Percentiles rank a stretch among this genome's conserved stretches.
These are phyloP conservation scores for Saturnispora quitensis DNA, from an alignment of 805 yeast species.

Conservation along the genomic window DNA sequence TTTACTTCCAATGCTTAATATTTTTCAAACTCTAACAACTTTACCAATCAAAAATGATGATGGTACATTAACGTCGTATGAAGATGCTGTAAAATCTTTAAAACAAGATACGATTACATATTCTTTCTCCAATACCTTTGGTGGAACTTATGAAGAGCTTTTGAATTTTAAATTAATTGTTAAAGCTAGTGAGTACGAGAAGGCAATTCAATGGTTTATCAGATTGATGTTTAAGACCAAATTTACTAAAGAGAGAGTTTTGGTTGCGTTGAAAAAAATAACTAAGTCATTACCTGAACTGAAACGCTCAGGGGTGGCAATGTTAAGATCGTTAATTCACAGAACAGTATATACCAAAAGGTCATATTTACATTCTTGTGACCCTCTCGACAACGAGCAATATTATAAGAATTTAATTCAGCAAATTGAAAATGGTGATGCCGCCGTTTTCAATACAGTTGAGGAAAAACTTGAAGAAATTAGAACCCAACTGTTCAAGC, in stretches of 20 bases:
- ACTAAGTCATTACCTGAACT: constrained; percentile 51
- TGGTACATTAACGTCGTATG: constrained; percentile 54
- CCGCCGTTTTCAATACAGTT: constrained; percentile 28
- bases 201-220: constrained; percentile 70
- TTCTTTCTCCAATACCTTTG: constrained; percentile 46
- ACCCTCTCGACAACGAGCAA: constrained; percentile 53
- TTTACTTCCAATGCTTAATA: constrained; percentile 54
- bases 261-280: constrained; percentile 53
- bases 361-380: constrained; percentile 59
- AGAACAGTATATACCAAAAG: constrained; percentile 41
- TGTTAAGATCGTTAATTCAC: constrained; percentile 53
- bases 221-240: constrained; percentile 55
- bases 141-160: constrained; percentile 56
- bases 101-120: constrained; percentile 66
- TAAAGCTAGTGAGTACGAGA: constrained; percentile 48
- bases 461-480: constrained; percentile 42
- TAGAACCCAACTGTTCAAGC: constrained; percentile 42
- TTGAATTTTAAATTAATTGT: constrained; percentile 54
- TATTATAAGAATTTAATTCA: constrained; percentile 40
- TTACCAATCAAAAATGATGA: constrained; percentile 59
- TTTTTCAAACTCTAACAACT: constrained; percentile 59
- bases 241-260: constrained; percentile 66
- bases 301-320: constrained; percentile 52
- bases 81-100: constrained; percentile 63
- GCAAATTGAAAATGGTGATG: constrained; percentile 47